Percentiles rank a stretch among this genome's conserved stretches.
These are phyloP conservation scores for Pyrenochaeta sp. DNA, from an alignment of 2,329 filamentous ascomycete species.

Conservation along the genomic window DNA sequence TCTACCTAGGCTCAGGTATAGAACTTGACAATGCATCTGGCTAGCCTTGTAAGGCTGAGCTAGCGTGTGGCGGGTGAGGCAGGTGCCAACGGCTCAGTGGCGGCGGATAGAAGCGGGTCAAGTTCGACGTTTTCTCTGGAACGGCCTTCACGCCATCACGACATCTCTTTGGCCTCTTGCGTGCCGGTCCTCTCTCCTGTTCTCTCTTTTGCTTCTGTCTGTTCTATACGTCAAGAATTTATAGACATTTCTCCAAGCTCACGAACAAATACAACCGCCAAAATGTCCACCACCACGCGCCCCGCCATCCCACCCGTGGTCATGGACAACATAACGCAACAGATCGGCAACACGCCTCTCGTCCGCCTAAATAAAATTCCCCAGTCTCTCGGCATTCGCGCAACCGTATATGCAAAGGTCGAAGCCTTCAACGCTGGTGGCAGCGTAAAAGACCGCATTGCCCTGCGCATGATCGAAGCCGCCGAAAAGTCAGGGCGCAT, in stretches of 20 bases:
- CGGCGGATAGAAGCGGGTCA: slow-evolving; percentile 28
- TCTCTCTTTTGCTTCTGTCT: neutral
- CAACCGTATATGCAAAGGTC: slow-evolving; percentile 87
- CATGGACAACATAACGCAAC: slow-evolving; percentile 76
- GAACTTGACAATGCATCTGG: neutral
- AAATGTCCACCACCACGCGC: slow-evolving; percentile 59
- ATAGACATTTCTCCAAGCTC: neutral
- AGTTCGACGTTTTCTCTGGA: slow-evolving; percentile 24
- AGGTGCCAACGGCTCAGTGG: slow-evolving; percentile 6
- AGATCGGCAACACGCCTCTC: slow-evolving; percentile 96
- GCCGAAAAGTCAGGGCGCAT: slow-evolving; percentile 91
- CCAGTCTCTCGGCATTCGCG: slow-evolving; percentile 86
- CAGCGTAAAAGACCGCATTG: slow-evolving; percentile 94
- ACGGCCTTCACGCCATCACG: slow-evolving; percentile 13
- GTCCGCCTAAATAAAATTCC: slow-evolving; percentile 93
- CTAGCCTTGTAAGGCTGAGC: slow-evolving; percentile 12
- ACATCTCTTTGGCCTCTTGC: slow-evolving; percentile 5
- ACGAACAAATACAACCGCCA: slow-evolving; percentile 12
- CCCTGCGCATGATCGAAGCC: slow-evolving; percentile 95
- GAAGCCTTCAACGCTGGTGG: slow-evolving; percentile 95
- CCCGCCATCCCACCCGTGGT: slow-evolving; percentile 63
- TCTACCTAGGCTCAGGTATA: neutral
- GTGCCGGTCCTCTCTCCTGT: neutral
- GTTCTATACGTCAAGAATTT: neutral
- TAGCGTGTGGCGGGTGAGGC: slow-evolving; percentile 14